Percentiles rank a stretch among this genome's conserved stretches.
phyloP scores from a whole-genome alignment of 208 protist genomes.

The Trichomonas vaginalis region DNA sequence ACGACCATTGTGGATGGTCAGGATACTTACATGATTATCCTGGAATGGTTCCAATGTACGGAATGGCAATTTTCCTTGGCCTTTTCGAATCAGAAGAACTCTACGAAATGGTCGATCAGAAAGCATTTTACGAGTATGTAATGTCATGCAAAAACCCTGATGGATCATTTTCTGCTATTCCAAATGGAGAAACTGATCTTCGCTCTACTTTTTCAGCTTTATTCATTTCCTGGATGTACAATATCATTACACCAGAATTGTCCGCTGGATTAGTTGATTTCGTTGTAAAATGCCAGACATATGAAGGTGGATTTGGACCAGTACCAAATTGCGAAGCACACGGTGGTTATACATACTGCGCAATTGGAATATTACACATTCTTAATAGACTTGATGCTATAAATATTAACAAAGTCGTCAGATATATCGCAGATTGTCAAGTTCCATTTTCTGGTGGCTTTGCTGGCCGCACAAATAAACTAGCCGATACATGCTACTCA shows the following conservation, averaged over 20 bases:
- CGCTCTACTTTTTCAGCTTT: slow-evolving; percentile 21
- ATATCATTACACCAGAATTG: not conserved
- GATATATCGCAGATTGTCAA: slow-evolving; percentile 26
- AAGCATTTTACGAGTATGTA: slow-evolving; percentile 9
- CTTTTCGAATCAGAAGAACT: slow-evolving; percentile 35
- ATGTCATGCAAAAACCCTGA: slow-evolving; percentile 22
- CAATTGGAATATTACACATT: slow-evolving; percentile 23
- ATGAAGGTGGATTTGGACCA: not conserved
- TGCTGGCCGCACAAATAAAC: slow-evolving; percentile 31
- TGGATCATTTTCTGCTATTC: slow-evolving; percentile 53
- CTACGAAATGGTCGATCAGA: slow-evolving; percentile 15
- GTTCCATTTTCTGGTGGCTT: slow-evolving; percentile 28
- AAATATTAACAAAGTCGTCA: slow-evolving; percentile 1
- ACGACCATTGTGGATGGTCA: not conserved
- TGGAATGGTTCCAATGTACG: slow-evolving; percentile 30
- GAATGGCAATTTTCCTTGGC: slow-evolving; percentile 43
- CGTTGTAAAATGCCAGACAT: not conserved
- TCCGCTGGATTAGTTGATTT: not conserved
- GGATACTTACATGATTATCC: not conserved
- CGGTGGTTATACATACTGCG: slow-evolving; percentile 36
- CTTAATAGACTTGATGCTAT: slow-evolving; percentile 13
- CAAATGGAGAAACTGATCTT: slow-evolving; percentile 50
- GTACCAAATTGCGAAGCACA: slow-evolving; percentile 28
- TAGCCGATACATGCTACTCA: slow-evolving; percentile 36
- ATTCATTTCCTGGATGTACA: not conserved